Evolutionary conservation across 2,329 filamentous ascomycete species (phyloP), one percentile per base, ranked within the genome.

Genomic region (Diaporthe aspalathi): DNA sequence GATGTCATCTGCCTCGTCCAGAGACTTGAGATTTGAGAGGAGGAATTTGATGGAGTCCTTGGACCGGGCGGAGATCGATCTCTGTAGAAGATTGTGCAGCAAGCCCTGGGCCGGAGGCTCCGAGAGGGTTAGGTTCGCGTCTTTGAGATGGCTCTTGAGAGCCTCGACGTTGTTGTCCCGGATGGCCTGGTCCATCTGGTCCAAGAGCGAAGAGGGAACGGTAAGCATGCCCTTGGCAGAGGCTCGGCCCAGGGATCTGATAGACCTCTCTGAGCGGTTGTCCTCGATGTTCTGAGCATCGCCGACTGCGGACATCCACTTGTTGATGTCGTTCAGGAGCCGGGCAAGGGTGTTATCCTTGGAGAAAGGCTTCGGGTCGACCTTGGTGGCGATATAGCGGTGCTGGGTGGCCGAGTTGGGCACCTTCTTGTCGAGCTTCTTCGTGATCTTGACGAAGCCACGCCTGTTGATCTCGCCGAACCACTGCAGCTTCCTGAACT

Each of bases 401-500:
- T 93, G 91, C 83, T 98, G 95, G 0, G 93, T 92, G 65, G 91
- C 88, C 4, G 91, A 89, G 56, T 89, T 88, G 1, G 92, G 88
- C 3, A 98, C 89, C 83, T 97, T 98, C 84, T 99, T 99, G 83
- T 99, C 96, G 56, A 98, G 85, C 83, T 99, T 99, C 85, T 99
- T 99, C 66, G 96, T 97, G 81, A 99, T 99, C 84, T 99, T 99
- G 80, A 97, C 90, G 78, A 99, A 99, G 2, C 96, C 96, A 74
- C 94, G 89, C 67, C 95, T 90, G 81, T 99, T 99, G 78, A 98
- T 95, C 83, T 98, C 95, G 63, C 95, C 95, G 80, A 98, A 99
- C 95, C 95, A 98, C 81, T 97, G 93, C 67, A 99, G 85, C 78
- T 98, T 98, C 72, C 96, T 89, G 75, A 98, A 83, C 79, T 97